Percentiles rank a stretch among this genome's conserved stretches.
Evolutionary conservation across 2,329 filamentous ascomycete genomes (phyloP).

Genomic region (Aspergillus niger): DNA sequence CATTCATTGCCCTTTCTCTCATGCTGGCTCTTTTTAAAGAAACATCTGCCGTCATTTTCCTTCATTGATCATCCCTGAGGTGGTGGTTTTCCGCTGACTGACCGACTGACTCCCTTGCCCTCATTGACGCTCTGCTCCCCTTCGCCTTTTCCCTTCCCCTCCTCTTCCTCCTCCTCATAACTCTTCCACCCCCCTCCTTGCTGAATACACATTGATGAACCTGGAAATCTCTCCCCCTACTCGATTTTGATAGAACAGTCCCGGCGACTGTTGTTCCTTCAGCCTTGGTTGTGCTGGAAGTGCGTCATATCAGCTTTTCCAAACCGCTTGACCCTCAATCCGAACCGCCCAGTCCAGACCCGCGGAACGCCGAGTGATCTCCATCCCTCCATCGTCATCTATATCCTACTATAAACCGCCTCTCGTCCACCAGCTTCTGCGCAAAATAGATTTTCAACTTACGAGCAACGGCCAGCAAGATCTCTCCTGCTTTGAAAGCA

Average conservation of each 20-base stretch:
- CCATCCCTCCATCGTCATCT: neutral
- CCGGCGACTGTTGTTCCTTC: neutral
- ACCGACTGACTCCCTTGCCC: neutral
- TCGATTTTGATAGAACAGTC: neutral
- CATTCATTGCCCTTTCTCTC: neutral
- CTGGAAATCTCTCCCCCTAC: neutral
- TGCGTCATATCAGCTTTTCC: neutral
- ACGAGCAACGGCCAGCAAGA: neutral
- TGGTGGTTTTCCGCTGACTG: neutral
- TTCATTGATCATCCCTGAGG: neutral
- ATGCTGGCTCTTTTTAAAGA: neutral
- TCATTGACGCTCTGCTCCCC: neutral
- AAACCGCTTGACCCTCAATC: neutral
- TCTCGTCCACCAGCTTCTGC: neutral
- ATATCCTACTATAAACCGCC: neutral
- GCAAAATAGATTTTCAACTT: neutral
- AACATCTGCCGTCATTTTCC: neutral
- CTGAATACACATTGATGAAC: neutral
- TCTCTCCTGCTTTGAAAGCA: neutral
- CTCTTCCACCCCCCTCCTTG: neutral
- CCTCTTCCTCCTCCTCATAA: neutral
- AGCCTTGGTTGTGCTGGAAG: neutral
- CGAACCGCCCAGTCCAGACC: slow-evolving; percentile 1
- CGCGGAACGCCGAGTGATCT: neutral
- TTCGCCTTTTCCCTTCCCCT: neutral